Base-by-base conservation (phyloP, 805 yeast genomes). In the Kodamaea restingae region DNA sequence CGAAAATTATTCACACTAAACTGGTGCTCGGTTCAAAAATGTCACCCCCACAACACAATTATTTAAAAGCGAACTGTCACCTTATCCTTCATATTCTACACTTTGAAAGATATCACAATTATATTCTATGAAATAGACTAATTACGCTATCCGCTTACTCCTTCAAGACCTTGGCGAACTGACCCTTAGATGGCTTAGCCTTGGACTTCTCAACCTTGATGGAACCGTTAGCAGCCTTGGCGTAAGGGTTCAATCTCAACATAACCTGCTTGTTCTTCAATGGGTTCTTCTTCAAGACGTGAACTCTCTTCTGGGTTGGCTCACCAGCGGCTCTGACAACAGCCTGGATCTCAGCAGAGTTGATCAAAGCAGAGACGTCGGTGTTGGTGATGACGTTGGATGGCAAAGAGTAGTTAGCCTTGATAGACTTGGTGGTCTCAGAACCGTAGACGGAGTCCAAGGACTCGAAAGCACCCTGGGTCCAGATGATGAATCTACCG, bases 401-500 rank as follows among this genome's bases (percentile, higher is more conserved):
- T 78, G 99, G 99, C 68, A 93, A 80, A 51, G 88, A 45, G 95
- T 84, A 90, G 70, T 85, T 85, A 58, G 88, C 70, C 81, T 90
- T 90, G 64, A 85, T 65, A 43, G 93, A 80, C 60, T 81, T 78
- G 67, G 84, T 80, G 61, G 90, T 68, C 68, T 84, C 95, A 55
- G 95, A 80, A 71, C 95, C 95, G 93, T 93, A 93, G 79, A 93
- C 86, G 54, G 88, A 77, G 81, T 93, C 99, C 67, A 93, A 81
- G 64, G 90, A 81, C 70, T 90, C 84, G 73, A 93, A 88, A 70
- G 99, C 99, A 70, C 88, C 77, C 80, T 90, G 96, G 67, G 98
- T 90, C 98, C 98, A 93, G 88, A 93, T 88, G 67, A 93, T 84
- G 67, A 93, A 93, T 83, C 98, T 90, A 80, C 98, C 98, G 65